A percentile compares a stretch with the other conserved stretches of the same genome.
phyloP scores from a whole-genome alignment of 192 early-diverging fungal genomes.

The Coemansia sp. region DNA sequence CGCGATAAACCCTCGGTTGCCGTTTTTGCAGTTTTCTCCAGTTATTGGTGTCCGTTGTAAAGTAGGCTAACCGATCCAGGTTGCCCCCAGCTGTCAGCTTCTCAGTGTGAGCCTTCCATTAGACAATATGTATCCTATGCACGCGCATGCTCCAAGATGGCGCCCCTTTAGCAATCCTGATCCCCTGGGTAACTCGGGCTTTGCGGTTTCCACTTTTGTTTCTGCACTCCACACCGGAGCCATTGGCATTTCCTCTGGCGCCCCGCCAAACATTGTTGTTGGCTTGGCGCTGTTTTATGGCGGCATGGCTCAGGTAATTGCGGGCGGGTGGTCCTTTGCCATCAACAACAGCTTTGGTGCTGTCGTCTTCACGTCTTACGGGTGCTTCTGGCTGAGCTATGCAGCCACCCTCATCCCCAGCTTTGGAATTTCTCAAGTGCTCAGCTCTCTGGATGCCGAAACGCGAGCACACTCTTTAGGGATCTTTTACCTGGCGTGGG shows the following conservation, averaged over 20 bases:
- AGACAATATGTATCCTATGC: constrained; percentile 4
- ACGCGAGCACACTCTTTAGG: constrained; percentile 52
- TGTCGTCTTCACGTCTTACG: constrained; percentile 40
- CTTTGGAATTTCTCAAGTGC: constrained; percentile 51
- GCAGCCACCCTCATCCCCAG: constrained; percentile 53
- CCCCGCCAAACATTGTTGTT: constrained; percentile 34
- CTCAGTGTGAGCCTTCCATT: too few species aligned
- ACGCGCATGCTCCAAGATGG: background rate
- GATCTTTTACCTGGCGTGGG: constrained; percentile 54
- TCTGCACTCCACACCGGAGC: constrained; percentile 32
- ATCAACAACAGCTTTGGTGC: constrained; percentile 38
- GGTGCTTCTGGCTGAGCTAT: constrained; percentile 59
- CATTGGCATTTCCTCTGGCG: constrained; percentile 32
- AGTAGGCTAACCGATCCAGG: too few species aligned
- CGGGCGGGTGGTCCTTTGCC: constrained; percentile 40
- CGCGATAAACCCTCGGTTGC: too few species aligned
- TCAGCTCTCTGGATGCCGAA: constrained; percentile 26
- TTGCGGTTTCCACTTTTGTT: constrained; percentile 41
- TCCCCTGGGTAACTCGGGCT: constrained; percentile 45
- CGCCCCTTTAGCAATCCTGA: constrained; percentile 25
- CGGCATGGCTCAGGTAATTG: constrained; percentile 33
- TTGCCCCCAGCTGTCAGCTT: too few species aligned
- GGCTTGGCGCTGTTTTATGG: constrained; percentile 47
- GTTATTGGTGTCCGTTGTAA: too few species aligned
- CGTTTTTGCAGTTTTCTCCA: too few species aligned